Evolutionary conservation across 2,329 filamentous ascomycete species (phyloP).

Genomic region (Ophiostoma novo-ulmi): DNA sequence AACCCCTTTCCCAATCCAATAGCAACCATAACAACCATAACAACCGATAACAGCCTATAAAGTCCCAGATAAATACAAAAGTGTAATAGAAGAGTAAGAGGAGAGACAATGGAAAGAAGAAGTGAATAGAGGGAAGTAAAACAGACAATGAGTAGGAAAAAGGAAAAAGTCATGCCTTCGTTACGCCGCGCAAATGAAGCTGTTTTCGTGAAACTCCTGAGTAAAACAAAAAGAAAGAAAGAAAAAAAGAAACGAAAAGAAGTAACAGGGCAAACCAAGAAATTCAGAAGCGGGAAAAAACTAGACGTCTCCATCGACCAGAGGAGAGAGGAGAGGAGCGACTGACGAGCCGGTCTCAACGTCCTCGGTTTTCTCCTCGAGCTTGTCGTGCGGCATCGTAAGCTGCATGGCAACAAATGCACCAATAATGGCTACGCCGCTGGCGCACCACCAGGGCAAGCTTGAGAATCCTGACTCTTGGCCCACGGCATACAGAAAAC

Average conservation of each 20-base stretch:
- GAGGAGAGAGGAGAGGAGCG: not conserved
- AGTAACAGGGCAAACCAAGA: not conserved
- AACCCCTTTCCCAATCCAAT: constrained; percentile 9
- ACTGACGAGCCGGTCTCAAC: constrained; percentile 34
- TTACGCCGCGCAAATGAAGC: constrained; percentile 18
- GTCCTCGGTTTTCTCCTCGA: constrained; percentile 39
- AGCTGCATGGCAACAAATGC: constrained; percentile 72
- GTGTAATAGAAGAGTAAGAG: constrained; percentile 1
- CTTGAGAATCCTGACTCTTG: constrained; percentile 77
- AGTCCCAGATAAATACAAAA: constrained; percentile 13
- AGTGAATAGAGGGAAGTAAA: constrained; percentile 8
- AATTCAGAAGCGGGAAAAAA: not conserved
- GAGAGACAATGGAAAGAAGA: not conserved
- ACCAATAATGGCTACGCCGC: constrained; percentile 67
- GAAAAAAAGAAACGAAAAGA: not conserved
- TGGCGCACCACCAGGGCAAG: constrained; percentile 89
- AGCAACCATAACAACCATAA: constrained; percentile 6
- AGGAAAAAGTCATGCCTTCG: constrained; percentile 6
- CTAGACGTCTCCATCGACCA: not conserved
- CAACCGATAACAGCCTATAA: constrained; percentile 1
- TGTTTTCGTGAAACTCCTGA: not conserved
- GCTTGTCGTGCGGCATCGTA: constrained; percentile 53
- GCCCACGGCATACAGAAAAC: constrained; percentile 75
- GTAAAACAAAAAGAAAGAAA: not conserved
- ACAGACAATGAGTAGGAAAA: not conserved